These are phyloP conservation scores for Microcyclospora tardicrescens DNA, from an alignment of 2,329 filamentous ascomycete genomes.

Conservation along the genomic window DNA sequence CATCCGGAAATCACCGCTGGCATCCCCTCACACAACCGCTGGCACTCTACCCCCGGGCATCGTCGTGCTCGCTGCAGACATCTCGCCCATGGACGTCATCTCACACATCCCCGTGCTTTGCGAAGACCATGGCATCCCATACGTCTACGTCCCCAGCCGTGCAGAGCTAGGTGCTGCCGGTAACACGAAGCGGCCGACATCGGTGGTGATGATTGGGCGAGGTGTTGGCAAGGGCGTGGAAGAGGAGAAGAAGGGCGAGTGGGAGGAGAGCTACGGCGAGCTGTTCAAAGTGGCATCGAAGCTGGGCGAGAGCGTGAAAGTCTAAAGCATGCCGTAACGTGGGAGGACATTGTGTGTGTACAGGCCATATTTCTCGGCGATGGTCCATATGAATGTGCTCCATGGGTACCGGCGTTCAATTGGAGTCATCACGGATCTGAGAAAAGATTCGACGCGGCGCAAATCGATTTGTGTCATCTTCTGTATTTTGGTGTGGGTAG, in stretches of 20 bases:
- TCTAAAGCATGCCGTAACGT: slow-evolving; percentile 20
- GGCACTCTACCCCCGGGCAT: slow-evolving; percentile 47
- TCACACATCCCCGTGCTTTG: slow-evolving; percentile 94
- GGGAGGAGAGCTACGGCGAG: slow-evolving; percentile 46
- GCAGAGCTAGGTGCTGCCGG: slow-evolving; percentile 89
- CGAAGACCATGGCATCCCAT: slow-evolving; percentile 95
- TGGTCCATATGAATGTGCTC: too few relatives aligned
- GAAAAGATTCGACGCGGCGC: too few relatives aligned
- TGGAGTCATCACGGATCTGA: too few relatives aligned
- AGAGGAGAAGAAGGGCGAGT: slow-evolving; percentile 36
- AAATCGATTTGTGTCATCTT: too few relatives aligned
- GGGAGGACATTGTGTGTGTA: too few relatives aligned
- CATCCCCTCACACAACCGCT: slow-evolving; percentile 45
- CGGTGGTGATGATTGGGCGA: slow-evolving; percentile 71
- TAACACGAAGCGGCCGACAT: slow-evolving; percentile 90
- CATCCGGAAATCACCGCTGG: slow-evolving; percentile 75
- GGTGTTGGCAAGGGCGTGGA: slow-evolving; percentile 36
- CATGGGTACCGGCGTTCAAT: too few relatives aligned
- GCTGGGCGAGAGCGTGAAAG: slow-evolving; percentile 44
- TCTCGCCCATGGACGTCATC: slow-evolving; percentile 97
- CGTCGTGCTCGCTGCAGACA: slow-evolving; percentile 89
- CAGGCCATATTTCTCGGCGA: too few relatives aligned
- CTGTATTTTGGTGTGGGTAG: too few relatives aligned
- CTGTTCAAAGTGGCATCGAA: slow-evolving; percentile 47
- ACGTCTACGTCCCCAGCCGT: slow-evolving; percentile 85